A percentile compares a stretch with the other conserved stretches of the same genome.
phyloP scores from a whole-genome alignment of 2,329 filamentous ascomycete genomes.

The Xylaria sp. region DNA sequence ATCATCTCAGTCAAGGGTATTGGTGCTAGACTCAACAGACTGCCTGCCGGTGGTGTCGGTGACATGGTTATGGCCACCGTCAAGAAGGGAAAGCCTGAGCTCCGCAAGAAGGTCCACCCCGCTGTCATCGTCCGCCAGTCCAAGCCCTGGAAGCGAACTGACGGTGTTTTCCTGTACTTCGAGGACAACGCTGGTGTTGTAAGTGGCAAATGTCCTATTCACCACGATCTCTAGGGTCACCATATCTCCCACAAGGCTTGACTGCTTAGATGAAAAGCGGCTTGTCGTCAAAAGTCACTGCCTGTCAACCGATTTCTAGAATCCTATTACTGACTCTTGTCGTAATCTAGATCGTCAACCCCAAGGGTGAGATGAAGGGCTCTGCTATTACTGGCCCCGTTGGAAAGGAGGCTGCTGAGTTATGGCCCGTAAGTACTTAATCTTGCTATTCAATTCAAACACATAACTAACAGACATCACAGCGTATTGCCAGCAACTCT shows the following conservation, averaged over 20 bases:
- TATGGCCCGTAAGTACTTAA: constrained; percentile 85
- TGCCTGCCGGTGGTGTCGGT: constrained; percentile 40
- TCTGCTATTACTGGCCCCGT: constrained; percentile 99
- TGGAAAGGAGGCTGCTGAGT: constrained; percentile 99
- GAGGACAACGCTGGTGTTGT: constrained; percentile 99
- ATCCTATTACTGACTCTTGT: constrained; percentile 50
- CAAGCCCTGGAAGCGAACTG: constrained; percentile 85
- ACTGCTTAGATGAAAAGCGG: background rate
- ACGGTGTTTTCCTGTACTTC: constrained; percentile 99
- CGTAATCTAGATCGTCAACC: constrained; percentile 87
- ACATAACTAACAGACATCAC: constrained; percentile 45
- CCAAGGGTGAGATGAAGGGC: constrained; percentile 99
- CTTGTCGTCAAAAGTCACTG: background rate
- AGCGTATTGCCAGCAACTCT: constrained; percentile 99
- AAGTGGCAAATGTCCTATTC: constrained; percentile 58
- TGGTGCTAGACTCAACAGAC: constrained; percentile 39
- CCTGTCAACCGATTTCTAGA: background rate
- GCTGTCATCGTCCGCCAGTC: constrained; percentile 94
- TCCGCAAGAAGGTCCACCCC: constrained; percentile 99
- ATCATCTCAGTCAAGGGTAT: constrained; percentile 39
- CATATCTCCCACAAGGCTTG: background rate
- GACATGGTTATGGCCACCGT: constrained; percentile 44
- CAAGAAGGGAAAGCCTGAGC: constrained; percentile 87
- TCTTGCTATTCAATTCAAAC: background rate
- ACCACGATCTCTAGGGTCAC: constrained; percentile 9